phyloP scores from a whole-genome alignment of 805 yeast genomes.

The Yarrowia sp. region DNA sequence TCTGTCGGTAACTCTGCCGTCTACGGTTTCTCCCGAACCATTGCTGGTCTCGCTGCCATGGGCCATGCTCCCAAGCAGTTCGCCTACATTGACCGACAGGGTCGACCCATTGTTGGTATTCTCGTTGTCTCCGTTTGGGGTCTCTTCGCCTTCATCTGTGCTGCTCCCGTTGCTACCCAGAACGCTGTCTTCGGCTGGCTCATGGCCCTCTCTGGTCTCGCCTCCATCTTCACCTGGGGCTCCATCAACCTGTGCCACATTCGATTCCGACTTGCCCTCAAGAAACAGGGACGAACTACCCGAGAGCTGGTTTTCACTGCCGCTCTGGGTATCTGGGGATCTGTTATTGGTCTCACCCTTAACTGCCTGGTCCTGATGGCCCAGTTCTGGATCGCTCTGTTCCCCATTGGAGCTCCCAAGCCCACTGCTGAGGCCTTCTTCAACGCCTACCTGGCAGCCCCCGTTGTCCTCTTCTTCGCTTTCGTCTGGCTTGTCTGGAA shows the following conservation, averaged over 20 bases:
- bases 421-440: conserved; percentile 54
- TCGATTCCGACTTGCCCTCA: conserved; percentile 66
- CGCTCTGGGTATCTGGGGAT: conserved; percentile 68
- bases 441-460: conserved; percentile 58
- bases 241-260: conserved; percentile 70
- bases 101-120: conserved; percentile 80
- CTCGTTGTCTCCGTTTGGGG: conserved; percentile 57
- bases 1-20: conserved; percentile 79
- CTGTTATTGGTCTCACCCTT: conserved; percentile 63
- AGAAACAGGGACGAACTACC: conserved; percentile 62
- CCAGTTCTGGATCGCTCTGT: conserved; percentile 80
- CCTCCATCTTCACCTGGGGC: conserved; percentile 78
- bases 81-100: conserved; percentile 75
- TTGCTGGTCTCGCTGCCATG: conserved; percentile 70
- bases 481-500: conserved; percentile 58
- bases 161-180: conserved; percentile 56
- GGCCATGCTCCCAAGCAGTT: conserved; percentile 67
- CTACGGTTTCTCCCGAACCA: conserved; percentile 72
- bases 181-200: conserved; percentile 67
- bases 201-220: conserved; percentile 72
- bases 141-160: conserved; percentile 66
- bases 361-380: conserved; percentile 66
- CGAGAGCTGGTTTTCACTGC: conserved; percentile 70
- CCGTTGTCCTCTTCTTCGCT: conserved; percentile 54
- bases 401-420: conserved; percentile 61